A percentile compares a stretch with the other conserved stretches of the same genome.
phyloP scores from a whole-genome alignment of 768 basidiomycete genomes.

The Kwoniella newhampshirensis region DNA sequence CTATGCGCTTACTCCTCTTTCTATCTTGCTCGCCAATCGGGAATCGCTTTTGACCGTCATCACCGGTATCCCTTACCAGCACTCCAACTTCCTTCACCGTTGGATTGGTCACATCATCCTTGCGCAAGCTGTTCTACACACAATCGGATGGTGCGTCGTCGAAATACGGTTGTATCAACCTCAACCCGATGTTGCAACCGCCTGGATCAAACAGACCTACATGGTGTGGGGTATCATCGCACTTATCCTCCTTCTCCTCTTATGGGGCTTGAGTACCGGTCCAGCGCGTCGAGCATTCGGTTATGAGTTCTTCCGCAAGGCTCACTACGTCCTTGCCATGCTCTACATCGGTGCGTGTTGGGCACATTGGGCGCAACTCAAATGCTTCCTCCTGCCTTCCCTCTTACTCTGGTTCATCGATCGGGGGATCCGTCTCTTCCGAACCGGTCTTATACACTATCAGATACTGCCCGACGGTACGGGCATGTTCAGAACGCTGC shows the following conservation, averaged over 20 bases:
- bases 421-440: conserved; percentile 18
- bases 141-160: conserved; percentile 36
- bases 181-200: conserved; percentile 23
- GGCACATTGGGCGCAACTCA: conserved; percentile 31
- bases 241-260: conserved; percentile 22
- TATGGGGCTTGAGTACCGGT: conserved; percentile 25
- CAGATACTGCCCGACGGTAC: conserved; percentile 23
- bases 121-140: conserved; percentile 26
- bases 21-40: conserved; percentile 30
- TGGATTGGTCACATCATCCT: conserved; percentile 41
- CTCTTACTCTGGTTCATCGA: conserved; percentile 32
- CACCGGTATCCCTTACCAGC: conserved; percentile 39
- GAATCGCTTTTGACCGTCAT: conserved; percentile 35
- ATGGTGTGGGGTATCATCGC: conserved; percentile 38
- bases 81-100: conserved; percentile 40
- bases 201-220: conserved; percentile 29
- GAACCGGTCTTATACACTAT: conserved; percentile 37
- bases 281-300: conserved; percentile 29
- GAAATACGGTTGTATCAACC: conserved; percentile 36
- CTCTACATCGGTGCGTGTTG: conserved; percentile 35
- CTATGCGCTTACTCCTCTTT: conserved; percentile 33
- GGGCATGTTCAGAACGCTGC: conserved; percentile 28
- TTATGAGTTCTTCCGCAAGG: conserved; percentile 38
- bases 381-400: conserved; percentile 35
- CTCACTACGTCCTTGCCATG: conserved; percentile 39